Evolutionary conservation across 2,329 filamentous ascomycete species (phyloP), one percentile per base, ranked within the genome.

Genomic region (Colletotrichum incanum): DNA sequence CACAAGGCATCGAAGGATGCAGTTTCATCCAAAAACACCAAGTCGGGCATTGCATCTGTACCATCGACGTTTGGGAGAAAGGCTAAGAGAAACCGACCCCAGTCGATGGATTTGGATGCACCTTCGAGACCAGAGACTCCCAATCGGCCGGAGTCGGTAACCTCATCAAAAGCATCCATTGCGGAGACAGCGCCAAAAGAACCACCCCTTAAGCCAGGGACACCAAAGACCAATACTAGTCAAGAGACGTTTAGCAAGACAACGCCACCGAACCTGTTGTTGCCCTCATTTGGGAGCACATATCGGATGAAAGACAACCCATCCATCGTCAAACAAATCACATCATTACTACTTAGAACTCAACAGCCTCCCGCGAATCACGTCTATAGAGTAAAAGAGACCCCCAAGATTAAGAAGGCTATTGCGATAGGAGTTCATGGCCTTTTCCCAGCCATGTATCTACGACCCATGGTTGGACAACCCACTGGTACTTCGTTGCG

Each of bases 371-470:
- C 89, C 4, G 87, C 87, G 20, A 91, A 89, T 61, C 93, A 98
- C 79, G 90, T 98, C 6, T 92, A 91, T 75, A 88, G 94, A 41
- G 84, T 90, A 8, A 91, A 91, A 55, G 90, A 93, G 9, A 86
- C 90, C 0, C 93, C 91, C 1, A 93, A 89, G 75, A 91, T 98
- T 58, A 94, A 91, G 78, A 96, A 93, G 75, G 96, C 96, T 16
- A 87, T 99, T 6, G 95, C 95, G 1, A 98, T 99, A 75, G 96
- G 96, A 49, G 91, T 99, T 1, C 96, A 99, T 80, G 96, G 96
- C 0, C 93, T 97, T 72, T 98, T 98, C 75, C 96, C 96, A 1
- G 94, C 94, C 0, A 90, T 93, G 0, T 90, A 97, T 52, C 87
- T 99, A 45, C 92, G 96, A n/a, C 93, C 93, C 26, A 93, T 99